Evolutionary conservation across 2,329 filamentous ascomycete species (phyloP).

Genomic region (Penicillium brevicompactum): DNA sequence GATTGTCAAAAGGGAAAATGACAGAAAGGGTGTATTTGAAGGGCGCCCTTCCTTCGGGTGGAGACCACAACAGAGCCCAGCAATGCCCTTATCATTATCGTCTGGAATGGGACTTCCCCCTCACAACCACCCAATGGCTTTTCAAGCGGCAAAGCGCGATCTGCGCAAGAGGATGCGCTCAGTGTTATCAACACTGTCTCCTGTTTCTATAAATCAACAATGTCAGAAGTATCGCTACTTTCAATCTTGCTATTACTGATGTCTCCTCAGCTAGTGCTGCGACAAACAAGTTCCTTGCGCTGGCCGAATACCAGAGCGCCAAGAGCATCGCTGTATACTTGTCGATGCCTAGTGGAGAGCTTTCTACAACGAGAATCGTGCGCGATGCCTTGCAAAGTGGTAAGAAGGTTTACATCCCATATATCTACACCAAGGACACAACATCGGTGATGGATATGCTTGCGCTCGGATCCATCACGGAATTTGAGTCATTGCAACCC

Average conservation of each 20-base stretch:
- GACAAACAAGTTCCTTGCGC: constrained; percentile 64
- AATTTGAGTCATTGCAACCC: constrained; percentile 74
- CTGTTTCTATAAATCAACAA: constrained; percentile 66
- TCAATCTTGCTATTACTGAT: constrained; percentile 23
- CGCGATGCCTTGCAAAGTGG: constrained; percentile 73
- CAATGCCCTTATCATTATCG: constrained; percentile 25
- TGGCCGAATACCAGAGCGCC: constrained; percentile 75
- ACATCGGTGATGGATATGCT: constrained; percentile 94
- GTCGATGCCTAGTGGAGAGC: constrained; percentile 86
- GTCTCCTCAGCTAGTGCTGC: constrained; percentile 61
- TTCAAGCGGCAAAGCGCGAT: constrained; percentile 73
- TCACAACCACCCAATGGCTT: constrained; percentile 48
- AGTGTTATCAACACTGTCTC: constrained; percentile 61
- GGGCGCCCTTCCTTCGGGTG: constrained; percentile 25
- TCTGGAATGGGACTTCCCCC: constrained; percentile 10
- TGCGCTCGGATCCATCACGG: constrained; percentile 68
- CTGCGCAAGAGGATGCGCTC: constrained; percentile 71
- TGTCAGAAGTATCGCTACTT: constrained; percentile 57
- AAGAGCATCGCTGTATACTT: constrained; percentile 81
- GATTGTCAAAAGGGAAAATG: constrained; percentile 8
- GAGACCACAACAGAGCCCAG: constrained; percentile 20
- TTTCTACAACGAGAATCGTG: constrained; percentile 82
- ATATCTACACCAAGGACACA: constrained; percentile 69
- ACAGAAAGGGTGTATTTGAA: constrained; percentile 11
- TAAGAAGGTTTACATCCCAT: constrained; percentile 90